Percentiles rank a stretch among this genome's conserved stretches.
These are phyloP conservation scores for Aspergillus jensenii DNA, from an alignment of 2,329 filamentous ascomycete species.

Conservation along the genomic window DNA sequence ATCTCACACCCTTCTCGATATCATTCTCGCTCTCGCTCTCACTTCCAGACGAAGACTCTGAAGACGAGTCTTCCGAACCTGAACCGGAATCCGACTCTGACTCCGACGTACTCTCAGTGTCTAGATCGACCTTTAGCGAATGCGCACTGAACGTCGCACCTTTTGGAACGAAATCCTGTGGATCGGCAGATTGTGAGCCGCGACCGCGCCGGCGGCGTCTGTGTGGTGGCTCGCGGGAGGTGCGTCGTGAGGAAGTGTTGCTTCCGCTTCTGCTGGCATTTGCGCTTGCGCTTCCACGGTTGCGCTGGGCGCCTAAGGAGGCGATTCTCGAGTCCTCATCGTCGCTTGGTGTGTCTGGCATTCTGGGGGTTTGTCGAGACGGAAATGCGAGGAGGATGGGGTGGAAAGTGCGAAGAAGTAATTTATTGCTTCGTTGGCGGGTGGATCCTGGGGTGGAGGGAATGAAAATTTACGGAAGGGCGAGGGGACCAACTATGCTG, in stretches of 20 bases:
- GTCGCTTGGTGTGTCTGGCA: slow-evolving; percentile 30
- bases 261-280: slow-evolving; percentile 6
- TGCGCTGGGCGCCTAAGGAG: slow-evolving; percentile 42
- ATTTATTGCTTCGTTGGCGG: background rate
- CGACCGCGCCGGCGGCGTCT: slow-evolving; percentile 31
- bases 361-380: slow-evolving; percentile 11
- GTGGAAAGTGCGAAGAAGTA: background rate
- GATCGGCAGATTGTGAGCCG: slow-evolving; percentile 22
- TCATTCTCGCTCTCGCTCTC: slow-evolving; percentile 5
- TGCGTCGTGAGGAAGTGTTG: slow-evolving; percentile 23
- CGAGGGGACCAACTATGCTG: slow-evolving; percentile 2
- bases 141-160: slow-evolving; percentile 36
- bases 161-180: slow-evolving; percentile 38
- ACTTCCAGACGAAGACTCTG: slow-evolving; percentile 6
- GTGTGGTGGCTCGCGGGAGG: slow-evolving; percentile 18
- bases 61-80: slow-evolving; percentile 20
- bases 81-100: slow-evolving; percentile 28
- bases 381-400: background rate
- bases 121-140: slow-evolving; percentile 33
- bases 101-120: slow-evolving; percentile 31
- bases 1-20: background rate
- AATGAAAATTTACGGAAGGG: slow-evolving; percentile 9
- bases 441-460: background rate
- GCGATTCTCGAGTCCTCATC: slow-evolving; percentile 50
- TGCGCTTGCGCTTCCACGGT: slow-evolving; percentile 11